A percentile compares a stretch with the other conserved stretches of the same genome.
Conservation (phyloP, 1,139 yeast genomes). For the Diutina scorzettiae region DNA sequence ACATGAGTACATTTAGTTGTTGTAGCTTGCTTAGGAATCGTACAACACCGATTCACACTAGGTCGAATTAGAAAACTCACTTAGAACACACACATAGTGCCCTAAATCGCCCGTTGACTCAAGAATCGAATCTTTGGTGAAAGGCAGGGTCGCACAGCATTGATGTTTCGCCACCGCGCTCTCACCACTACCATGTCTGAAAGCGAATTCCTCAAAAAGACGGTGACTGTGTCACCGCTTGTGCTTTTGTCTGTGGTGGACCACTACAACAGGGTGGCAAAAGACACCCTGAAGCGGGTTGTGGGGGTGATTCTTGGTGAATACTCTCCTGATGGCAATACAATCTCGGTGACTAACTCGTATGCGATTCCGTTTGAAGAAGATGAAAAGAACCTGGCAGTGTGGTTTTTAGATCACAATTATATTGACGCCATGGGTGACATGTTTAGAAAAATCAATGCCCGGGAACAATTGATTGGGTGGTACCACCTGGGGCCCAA, state of each 20-base stretch:
- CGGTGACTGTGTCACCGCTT: conserved; percentile 89
- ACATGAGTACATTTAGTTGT: no score
- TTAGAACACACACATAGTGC: no score
- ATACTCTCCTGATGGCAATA: conserved; percentile 30
- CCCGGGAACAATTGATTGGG: conserved; percentile 89
- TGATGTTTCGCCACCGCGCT: conserved; percentile 1
- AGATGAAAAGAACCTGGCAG: conserved; percentile 84
- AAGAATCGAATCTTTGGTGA: no score
- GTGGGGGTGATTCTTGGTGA: conserved; percentile 94
- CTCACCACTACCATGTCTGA: conserved; percentile 3
- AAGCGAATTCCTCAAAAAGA: conserved; percentile 27
- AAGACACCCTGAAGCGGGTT: conserved; percentile 62
- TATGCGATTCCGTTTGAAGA: conserved; percentile 95
- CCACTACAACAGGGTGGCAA: conserved; percentile 80
- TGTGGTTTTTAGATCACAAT: conserved; percentile 96
- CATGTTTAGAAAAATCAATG: conserved; percentile 95
- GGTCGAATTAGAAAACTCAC: no score
- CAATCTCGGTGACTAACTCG: conserved; percentile 58
- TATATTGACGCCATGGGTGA: conserved; percentile 94
- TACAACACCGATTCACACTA: no score
- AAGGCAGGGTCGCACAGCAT: no score
- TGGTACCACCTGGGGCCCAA: conserved; percentile 99
- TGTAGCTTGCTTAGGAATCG: no score
- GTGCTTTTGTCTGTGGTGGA: conserved; percentile 91
- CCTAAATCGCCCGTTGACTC: neutral